These are phyloP conservation scores for Aspergillus saccharolyticus DNA, from an alignment of 495 filamentous ascomycete genomes.

Conservation along the genomic window DNA sequence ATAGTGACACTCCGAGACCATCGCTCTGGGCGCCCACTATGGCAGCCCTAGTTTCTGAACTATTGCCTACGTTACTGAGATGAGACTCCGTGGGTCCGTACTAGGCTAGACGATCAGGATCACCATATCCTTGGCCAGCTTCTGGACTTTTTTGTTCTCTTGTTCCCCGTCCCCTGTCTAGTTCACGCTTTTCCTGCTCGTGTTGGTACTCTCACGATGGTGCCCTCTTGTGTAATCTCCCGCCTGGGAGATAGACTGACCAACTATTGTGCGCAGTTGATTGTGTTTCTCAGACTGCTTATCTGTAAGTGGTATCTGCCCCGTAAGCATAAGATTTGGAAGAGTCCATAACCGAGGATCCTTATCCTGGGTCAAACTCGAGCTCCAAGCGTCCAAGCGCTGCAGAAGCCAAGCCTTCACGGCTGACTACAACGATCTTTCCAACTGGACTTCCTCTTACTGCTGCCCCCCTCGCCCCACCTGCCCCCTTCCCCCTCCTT, in stretches of 20 bases:
- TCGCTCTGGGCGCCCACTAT: slow-evolving; percentile 6
- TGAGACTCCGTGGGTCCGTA: not conserved
- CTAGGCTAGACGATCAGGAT: too few species aligned
- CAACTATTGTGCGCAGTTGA: not conserved
- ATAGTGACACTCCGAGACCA: slow-evolving; percentile 2
- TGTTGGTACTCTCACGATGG: not conserved
- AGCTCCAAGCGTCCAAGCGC: slow-evolving; percentile 16
- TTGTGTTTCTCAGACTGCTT: not conserved
- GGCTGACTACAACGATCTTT: slow-evolving; percentile 15
- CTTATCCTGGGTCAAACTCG: slow-evolving; percentile 11
- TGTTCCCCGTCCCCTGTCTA: not conserved
- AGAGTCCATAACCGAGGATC: slow-evolving; percentile 5
- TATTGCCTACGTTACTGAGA: slow-evolving; percentile 1
- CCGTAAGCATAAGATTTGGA: not conserved
- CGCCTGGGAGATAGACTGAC: not conserved
- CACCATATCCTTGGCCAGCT: too few species aligned
- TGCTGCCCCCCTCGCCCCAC: too few species aligned
- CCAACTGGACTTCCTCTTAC: slow-evolving; percentile 12
- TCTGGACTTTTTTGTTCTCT: not conserved
- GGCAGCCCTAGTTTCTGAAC: slow-evolving; percentile 1
- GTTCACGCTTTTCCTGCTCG: not conserved
- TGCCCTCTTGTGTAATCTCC: not conserved
- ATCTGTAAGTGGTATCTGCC: not conserved
- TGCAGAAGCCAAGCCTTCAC: slow-evolving; percentile 21
- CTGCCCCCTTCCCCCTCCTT: too few species aligned